phyloP scores from a whole-genome alignment of 164 flowering plant genomes.

The Tetrastigma voinierianum region DNA sequence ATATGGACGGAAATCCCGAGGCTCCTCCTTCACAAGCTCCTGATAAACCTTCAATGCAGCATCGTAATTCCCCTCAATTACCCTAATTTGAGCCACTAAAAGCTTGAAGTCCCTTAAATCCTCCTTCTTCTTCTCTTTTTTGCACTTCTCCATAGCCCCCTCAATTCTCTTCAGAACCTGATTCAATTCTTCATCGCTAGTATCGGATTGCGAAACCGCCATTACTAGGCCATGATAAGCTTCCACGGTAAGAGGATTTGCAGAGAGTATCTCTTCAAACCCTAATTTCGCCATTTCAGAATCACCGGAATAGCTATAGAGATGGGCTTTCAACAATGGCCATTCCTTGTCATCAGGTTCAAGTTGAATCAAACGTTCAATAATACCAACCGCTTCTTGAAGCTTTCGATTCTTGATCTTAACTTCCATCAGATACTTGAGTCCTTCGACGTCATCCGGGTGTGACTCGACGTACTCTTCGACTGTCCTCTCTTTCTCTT shows the following conservation, averaged over 20 bases:
- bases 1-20: conserved; percentile 89
- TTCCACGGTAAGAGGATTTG: conserved; percentile 72
- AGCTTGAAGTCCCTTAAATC: conserved; percentile 77
- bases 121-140: conserved; percentile 51
- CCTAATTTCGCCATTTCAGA: conserved; percentile 40
- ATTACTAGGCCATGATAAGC: conserved; percentile 82
- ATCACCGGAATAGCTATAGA: conserved; percentile 51
- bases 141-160: conserved; percentile 55
- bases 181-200: conserved; percentile 31
- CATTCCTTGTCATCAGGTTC: conserved; percentile 69
- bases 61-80: conserved; percentile 52
- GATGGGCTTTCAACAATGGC: conserved; percentile 61
- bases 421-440: conserved; percentile 64
- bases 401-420: conserved; percentile 51
- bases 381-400: conserved; percentile 47
- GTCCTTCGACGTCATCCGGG: conserved; percentile 47
- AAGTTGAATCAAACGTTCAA: conserved; percentile 55
- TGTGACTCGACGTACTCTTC: conserved; percentile 44
- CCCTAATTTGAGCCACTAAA: conserved; percentile 69
- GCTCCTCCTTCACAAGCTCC: conserved; percentile 82
- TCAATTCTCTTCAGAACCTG: conserved; percentile 51
- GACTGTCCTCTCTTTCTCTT: conserved; percentile 42
- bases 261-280: conserved; percentile 56
- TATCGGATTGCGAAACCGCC: conserved; percentile 41
- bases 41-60: conserved; percentile 81